A percentile compares a stretch with the other conserved stretches of the same genome.
phyloP scores from a whole-genome alignment of 306 rosid species.

The Argentina anserina region DNA sequence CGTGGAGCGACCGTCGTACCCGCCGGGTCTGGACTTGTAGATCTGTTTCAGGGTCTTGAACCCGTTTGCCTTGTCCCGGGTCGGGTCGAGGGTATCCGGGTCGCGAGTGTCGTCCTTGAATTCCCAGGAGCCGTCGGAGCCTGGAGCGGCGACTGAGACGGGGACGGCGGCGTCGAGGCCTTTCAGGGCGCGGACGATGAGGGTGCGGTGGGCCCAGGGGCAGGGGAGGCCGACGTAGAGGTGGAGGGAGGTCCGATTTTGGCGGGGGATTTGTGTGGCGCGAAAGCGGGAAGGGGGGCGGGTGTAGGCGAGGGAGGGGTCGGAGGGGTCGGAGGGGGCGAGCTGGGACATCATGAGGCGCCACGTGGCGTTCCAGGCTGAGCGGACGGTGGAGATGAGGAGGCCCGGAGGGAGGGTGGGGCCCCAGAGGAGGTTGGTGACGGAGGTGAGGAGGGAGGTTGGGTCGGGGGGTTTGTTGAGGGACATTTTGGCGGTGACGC shows the following conservation, averaged over 20 bases:
- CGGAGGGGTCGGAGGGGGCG: slow-evolving; percentile 85
- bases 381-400: slow-evolving; percentile 70
- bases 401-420: slow-evolving; percentile 80
- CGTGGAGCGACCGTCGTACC: slow-evolving; percentile 66
- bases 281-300: slow-evolving; percentile 77
- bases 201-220: slow-evolving; percentile 97
- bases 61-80: slow-evolving; percentile 59
- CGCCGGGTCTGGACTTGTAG: slow-evolving; percentile 54
- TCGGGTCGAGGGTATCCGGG: slow-evolving; percentile 30
- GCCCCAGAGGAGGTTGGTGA: slow-evolving; percentile 85
- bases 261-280: slow-evolving; percentile 25
- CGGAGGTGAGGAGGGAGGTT: slow-evolving; percentile 39
- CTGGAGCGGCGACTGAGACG: slow-evolving; percentile 69
- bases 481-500: slow-evolving; percentile 34
- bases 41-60: slow-evolving; percentile 61
- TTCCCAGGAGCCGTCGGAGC: slow-evolving; percentile 82
- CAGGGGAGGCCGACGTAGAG: slow-evolving; percentile 86
- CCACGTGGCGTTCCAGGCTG: slow-evolving; percentile 85
- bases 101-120: slow-evolving; percentile 28
- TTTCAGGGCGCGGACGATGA: slow-evolving; percentile 73
- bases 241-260: slow-evolving; percentile 35
- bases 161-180: slow-evolving; percentile 72
- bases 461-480: slow-evolving; percentile 37
- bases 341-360: slow-evolving; percentile 87
- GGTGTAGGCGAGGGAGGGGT: slow-evolving; percentile 59